These are phyloP conservation scores for Leishmania guyanensis DNA, from an alignment of 208 protist genomes.

Conservation along the genomic window DNA sequence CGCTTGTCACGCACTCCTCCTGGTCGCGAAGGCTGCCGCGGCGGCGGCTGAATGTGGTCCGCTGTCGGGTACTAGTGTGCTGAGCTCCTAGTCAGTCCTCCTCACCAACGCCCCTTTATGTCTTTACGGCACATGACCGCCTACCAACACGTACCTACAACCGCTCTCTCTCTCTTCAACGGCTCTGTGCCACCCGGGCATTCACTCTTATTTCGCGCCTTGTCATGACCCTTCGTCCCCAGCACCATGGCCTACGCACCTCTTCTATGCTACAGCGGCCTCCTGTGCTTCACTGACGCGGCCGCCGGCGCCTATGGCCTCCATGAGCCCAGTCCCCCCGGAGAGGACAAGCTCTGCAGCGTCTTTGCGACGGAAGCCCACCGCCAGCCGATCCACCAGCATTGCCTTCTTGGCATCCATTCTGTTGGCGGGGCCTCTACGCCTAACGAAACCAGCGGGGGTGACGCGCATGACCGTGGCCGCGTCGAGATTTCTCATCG, in stretches of 20 bases:
- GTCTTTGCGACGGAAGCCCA: conserved; percentile 20
- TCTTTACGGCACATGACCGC: neutral
- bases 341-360: neutral
- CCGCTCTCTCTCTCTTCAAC: neutral
- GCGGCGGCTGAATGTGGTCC: too few relatives aligned
- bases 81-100: too few relatives aligned
- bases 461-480: conserved; percentile 18
- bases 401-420: conserved; percentile 23
- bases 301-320: conserved; percentile 24
- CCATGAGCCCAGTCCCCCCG: conserved; percentile 20
- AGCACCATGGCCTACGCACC: conserved; percentile 2
- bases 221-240: neutral
- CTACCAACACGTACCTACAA: neutral
- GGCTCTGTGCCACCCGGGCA: neutral
- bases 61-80: too few relatives aligned
- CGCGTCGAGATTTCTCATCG: conserved; percentile 20
- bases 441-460: conserved; percentile 3
- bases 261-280: conserved; percentile 10
- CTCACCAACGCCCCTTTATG: too few relatives aligned
- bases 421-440: conserved; percentile 1
- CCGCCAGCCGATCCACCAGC: conserved; percentile 37
- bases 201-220: neutral
- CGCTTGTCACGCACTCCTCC: too few relatives aligned
- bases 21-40: too few relatives aligned
- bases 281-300: conserved; percentile 27